Conservation (phyloP, 2,329 filamentous ascomycete species). For the Cylindrodendrum hubeiense region DNA sequence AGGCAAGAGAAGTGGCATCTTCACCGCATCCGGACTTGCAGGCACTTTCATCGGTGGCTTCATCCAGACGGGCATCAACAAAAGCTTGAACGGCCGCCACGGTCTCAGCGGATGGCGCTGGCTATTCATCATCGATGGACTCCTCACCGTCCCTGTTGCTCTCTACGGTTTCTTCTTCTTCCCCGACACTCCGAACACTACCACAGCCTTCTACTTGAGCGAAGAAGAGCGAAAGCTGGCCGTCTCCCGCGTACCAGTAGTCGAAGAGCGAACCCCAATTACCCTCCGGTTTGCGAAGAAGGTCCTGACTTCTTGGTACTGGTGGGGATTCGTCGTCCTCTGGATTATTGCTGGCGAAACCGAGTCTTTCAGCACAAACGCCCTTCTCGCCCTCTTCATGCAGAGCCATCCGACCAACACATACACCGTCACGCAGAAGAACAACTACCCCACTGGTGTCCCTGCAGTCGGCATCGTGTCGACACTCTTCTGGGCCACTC, state of each 20-base stretch:
- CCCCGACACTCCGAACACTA: conserved; percentile 59
- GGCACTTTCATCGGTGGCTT: conserved; percentile 67
- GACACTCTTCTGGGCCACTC: conserved; percentile 76
- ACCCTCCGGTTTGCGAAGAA: conserved; percentile 64
- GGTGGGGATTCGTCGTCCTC: conserved; percentile 74
- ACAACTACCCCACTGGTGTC: conserved; percentile 69
- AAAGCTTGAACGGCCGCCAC: conserved; percentile 53
- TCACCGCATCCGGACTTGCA: conserved; percentile 70
- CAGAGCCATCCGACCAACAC: conserved; percentile 58
- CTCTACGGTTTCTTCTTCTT: conserved; percentile 52
- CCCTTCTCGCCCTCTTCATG: conserved; percentile 65
- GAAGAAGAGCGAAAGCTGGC: conserved; percentile 61
- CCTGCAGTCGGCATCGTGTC: conserved; percentile 68
- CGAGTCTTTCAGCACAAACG: conserved; percentile 77
- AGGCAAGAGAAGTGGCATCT: conserved; percentile 73
- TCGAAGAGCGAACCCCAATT: conserved; percentile 58
- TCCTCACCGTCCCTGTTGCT: conserved; percentile 54
- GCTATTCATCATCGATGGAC: conserved; percentile 79
- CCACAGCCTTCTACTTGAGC: conserved; percentile 57
- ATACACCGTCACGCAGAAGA: conserved; percentile 63
- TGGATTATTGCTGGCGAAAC: conserved; percentile 80
- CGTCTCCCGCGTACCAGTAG: conserved; percentile 53
- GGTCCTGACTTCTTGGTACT: conserved; percentile 71
- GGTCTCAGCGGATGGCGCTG: conserved; percentile 76
- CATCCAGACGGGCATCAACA: conserved; percentile 72